A percentile compares a stretch with the other conserved stretches of the same genome.
phyloP scores from a whole-genome alignment of 441 rosid species.

The Populus hybrid region DNA sequence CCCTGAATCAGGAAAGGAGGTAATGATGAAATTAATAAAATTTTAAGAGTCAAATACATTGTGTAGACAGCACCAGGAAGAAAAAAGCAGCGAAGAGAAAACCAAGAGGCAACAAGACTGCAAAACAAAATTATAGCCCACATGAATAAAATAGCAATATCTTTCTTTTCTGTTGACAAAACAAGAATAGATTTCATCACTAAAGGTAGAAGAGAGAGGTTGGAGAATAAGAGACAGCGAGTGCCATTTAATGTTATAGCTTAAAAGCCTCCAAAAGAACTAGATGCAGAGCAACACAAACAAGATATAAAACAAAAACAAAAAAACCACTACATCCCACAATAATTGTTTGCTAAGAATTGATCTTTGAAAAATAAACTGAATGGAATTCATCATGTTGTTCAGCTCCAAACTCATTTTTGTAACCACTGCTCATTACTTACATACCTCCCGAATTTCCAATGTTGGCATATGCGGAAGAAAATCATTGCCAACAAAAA shows the following conservation, averaged over 20 bases:
- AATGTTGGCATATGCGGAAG: constrained; percentile 98
- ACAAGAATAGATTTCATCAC: background rate
- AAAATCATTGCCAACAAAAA: constrained; percentile 99
- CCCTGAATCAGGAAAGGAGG: constrained; percentile 54
- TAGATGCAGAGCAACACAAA: background rate
- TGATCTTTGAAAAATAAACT: background rate
- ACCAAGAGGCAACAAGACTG: background rate
- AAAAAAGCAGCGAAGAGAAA: background rate
- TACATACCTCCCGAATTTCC: constrained; percentile 92
- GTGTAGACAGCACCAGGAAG: background rate
- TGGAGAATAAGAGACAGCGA: background rate
- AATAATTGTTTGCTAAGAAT: background rate
- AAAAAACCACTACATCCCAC: background rate
- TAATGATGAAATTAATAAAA: background rate
- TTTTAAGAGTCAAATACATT: background rate
- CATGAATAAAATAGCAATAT: background rate
- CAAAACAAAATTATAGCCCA: background rate
- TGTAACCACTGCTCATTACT: background rate
- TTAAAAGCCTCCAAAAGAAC: background rate
- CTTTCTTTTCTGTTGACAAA: background rate
- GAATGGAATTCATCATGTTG: background rate
- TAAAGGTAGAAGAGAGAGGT: background rate
- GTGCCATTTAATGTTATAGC: background rate
- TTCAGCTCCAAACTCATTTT: background rate
- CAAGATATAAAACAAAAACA: background rate